Evolutionary conservation across 768 basidiomycete genomes (phyloP), one percentile per base, ranked within the genome.

Genomic region (Tricholoma matsutake): DNA sequence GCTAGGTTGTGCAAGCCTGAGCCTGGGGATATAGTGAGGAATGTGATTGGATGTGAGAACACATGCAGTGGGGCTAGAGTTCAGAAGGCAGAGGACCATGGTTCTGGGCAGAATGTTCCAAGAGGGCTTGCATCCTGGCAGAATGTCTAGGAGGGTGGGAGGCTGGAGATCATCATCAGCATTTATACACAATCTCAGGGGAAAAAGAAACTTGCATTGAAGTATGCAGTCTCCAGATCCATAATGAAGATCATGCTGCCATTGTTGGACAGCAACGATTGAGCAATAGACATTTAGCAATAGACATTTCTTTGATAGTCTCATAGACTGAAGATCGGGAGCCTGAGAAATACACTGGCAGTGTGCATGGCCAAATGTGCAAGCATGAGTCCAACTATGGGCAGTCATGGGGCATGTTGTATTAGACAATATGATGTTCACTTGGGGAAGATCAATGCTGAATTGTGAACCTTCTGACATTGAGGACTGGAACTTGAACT

Each of bases 241-340:
- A 86, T 81, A 54, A 89, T 72, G 64, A 81, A 84, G 7, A 90
- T 73, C 0, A 79, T n/a, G 76, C 31, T 77, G 79, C 6, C 72
- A 65, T 8, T 49, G 25, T 49, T 60, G 60, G 25, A 57, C 60
- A 0, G 77, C n/a, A n/a, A 72, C 3, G 72, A 72, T 0, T 68
- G 65, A 10, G 71, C 69, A 34, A 62, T 78, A 5, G 78, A 75
- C 10, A 76, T 68, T 63, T 92, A n/a, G n/a, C n/a, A n/a, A n/a
- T n/a, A n/a, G n/a, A n/a, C n/a, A n/a, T 91, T 66, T 93, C 91
- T 58, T 91, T 80, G 53, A 93, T 92, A 0, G 88, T 92, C 70
- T 92, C 91, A 64, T 91, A 92, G 0, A 90, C 81, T 0, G 91
- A 92, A 0, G 84, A 76, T 4, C 87, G 80, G 11, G 87, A 88